Base-by-base conservation (phyloP, 345 rosid genomes). In the Lagerstroemia speciosa region DNA sequence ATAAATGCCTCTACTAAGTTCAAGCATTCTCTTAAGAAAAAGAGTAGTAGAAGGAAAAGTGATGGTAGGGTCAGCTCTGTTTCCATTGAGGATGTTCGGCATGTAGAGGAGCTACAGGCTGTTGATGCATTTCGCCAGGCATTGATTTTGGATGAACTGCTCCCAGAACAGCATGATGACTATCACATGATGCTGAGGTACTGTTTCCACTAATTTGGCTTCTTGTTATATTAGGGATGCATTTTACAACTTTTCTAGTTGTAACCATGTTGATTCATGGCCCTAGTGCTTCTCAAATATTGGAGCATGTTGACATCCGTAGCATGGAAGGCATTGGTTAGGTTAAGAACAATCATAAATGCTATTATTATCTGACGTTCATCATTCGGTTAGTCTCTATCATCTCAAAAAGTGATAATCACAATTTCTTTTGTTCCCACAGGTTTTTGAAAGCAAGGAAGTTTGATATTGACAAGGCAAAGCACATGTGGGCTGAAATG, bases 401-500 rank as follows among this genome's bases (percentile, higher is more conserved):
- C 14, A 41, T 41, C 46, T 5, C 46, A 41, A 41, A n/a, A 41
- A 41, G 46, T 41, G 7, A 41, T 41, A 9, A 9, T 41, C 14
- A 9, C 14, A 41, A 4, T 14, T 41, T 41, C 46, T 41, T 9
- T 41, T 41, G 15, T 41, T 16, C 46, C 46, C 46, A 6, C 70
- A 95, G 99, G 82, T 95, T 82, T 68, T 77, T 95, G 85, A 88
- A 87, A 82, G 99, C 98, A 32, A 87, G 99, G 79, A 95, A 92
- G 81, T 83, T 85, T 69, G 99, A 95, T 69, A 75, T 72, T 65
- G 99, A 95, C 37, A 95, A 86, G 80, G 94, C 98, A 7, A 95
- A 87, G 83, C 91, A 90, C 70, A 95, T 95, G 99, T 95, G 99
- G 99, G 81, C 84, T 55, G 99, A 92, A 62, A 92, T 88, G 98